phyloP scores from a whole-genome alignment of 495 filamentous ascomycete genomes.

The Hypoxylon lienhwacheense region DNA sequence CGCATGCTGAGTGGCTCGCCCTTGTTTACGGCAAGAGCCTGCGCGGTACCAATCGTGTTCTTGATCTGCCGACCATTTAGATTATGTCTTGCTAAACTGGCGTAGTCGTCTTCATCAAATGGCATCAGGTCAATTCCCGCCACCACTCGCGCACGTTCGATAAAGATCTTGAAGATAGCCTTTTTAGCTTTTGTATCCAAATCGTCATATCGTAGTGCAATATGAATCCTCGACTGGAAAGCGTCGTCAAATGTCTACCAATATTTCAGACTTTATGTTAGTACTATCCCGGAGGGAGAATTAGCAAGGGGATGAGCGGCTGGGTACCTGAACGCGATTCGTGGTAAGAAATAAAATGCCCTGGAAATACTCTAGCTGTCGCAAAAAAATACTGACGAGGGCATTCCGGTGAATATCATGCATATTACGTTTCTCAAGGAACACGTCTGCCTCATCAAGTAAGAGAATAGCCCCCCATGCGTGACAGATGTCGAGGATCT shows the following conservation, averaged over 20 bases:
- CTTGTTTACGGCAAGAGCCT: conserved; percentile 81
- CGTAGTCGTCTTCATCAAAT: conserved; percentile 72
- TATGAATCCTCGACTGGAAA: conserved; percentile 63
- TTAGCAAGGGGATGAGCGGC: conserved; percentile 62
- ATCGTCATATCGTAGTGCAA: conserved; percentile 78
- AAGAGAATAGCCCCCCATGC: conserved; percentile 59
- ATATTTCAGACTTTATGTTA: conserved; percentile 51
- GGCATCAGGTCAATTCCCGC: conserved; percentile 61
- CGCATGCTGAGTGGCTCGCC: conserved; percentile 69
- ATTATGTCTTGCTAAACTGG: conserved; percentile 65
- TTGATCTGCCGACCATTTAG: conserved; percentile 97
- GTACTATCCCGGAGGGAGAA: conserved; percentile 76
- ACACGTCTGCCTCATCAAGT: conserved; percentile 71
- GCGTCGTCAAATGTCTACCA: conserved; percentile 62
- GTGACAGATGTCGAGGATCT: conserved; percentile 54
- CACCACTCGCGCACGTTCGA: conserved; percentile 65
- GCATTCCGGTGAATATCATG: conserved; percentile 57
- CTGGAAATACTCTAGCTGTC: conserved; percentile 57
- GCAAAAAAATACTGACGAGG: conserved; percentile 59
- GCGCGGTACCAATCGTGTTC: conserved; percentile 84
- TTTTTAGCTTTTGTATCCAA: conserved; percentile 74
- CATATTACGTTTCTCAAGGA: conserved; percentile 60
- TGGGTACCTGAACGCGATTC: conserved; percentile 66
- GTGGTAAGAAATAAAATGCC: conserved; percentile 66
- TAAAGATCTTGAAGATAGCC: conserved; percentile 84